Percentiles rank a stretch among this genome's conserved stretches.
phyloP scores from a whole-genome alignment of 1,284 basidiomycete species.

The Cerioporus squamosus region DNA sequence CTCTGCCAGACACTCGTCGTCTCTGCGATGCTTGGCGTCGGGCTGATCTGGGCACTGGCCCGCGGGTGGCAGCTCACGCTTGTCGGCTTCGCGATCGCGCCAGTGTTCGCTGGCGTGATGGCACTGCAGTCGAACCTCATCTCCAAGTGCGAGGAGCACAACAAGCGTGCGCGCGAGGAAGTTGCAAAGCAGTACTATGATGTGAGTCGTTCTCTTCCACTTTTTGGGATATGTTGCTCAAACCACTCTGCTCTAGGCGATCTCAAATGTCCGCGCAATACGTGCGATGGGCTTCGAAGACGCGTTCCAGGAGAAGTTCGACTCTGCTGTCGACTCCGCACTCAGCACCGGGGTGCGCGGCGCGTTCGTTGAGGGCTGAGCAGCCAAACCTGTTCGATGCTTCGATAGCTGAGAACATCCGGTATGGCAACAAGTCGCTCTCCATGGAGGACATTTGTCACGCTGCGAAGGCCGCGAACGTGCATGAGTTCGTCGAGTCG shows the following conservation, averaged over 20 bases:
- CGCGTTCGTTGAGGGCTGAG: conserved; percentile 90
- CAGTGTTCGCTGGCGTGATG: conserved; percentile 81
- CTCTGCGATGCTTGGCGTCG: conserved; percentile 79
- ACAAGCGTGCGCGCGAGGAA: conserved; percentile 85
- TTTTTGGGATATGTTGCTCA: conserved; percentile 15
- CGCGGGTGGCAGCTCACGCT: conserved; percentile 94
- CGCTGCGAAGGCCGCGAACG: conserved; percentile 79
- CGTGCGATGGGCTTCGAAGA: conserved; percentile 88
- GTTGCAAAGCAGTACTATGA: conserved; percentile 89
- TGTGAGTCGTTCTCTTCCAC: conserved; percentile 44
- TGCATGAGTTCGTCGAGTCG: conserved; percentile 85
- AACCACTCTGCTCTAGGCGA: conserved; percentile 49
- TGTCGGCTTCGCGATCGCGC: conserved; percentile 86
- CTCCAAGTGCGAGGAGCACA: conserved; percentile 73
- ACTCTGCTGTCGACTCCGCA: conserved; percentile 62
- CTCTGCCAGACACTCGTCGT: conserved; percentile 79
- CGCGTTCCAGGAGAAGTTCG: conserved; percentile 76
- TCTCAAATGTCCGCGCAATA: conserved; percentile 86
- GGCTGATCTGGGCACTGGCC: conserved; percentile 87
- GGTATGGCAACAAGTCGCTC: conserved; percentile 69
- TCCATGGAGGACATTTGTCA: conserved; percentile 60
- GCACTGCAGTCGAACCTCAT: conserved; percentile 74
- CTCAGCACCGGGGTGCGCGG: conserved; percentile 73
- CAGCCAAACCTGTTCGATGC: conserved; percentile 87
- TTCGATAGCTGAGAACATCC: conserved; percentile 84